Percentiles rank a stretch among this genome's conserved stretches.
These are phyloP conservation scores for Gentiana dahurica DNA, from an alignment of 257 asterid species.

Conservation along the genomic window DNA sequence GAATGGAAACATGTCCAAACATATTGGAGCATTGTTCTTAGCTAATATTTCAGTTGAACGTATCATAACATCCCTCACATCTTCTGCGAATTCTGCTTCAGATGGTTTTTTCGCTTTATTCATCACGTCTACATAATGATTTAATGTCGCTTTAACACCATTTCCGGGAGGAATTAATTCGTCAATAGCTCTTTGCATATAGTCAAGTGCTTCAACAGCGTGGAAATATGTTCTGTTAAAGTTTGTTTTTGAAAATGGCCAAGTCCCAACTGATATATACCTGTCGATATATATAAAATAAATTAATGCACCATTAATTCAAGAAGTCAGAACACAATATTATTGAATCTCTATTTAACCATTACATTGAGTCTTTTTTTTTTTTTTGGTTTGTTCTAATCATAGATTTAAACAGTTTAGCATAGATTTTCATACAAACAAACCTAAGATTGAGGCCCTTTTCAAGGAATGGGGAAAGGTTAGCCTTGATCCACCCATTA, in stretches of 20 bases:
- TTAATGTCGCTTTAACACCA: neutral
- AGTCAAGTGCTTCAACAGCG: neutral
- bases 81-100: conserved; percentile 38
- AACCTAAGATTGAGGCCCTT: neutral
- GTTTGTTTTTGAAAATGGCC: neutral
- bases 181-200: neutral
- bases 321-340: too few species aligned
- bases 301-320: too few species aligned
- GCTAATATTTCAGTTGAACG: conserved; percentile 23
- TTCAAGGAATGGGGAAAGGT: neutral
- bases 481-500: neutral
- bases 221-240: neutral
- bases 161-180: neutral
- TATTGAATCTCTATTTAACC: too few species aligned
- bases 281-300: neutral
- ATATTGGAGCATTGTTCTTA: conserved; percentile 43
- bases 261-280: conserved; percentile 1
- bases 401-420: too few species aligned
- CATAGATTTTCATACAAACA: too few species aligned
- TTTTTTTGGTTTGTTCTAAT: too few species aligned
- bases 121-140: neutral
- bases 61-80: conserved; percentile 33
- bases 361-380: too few species aligned
- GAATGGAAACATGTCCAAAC: conserved; percentile 62
- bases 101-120: conserved; percentile 29